Conservation (phyloP, 2,329 filamentous ascomycete genomes). For the Anthostomella pinea region DNA sequence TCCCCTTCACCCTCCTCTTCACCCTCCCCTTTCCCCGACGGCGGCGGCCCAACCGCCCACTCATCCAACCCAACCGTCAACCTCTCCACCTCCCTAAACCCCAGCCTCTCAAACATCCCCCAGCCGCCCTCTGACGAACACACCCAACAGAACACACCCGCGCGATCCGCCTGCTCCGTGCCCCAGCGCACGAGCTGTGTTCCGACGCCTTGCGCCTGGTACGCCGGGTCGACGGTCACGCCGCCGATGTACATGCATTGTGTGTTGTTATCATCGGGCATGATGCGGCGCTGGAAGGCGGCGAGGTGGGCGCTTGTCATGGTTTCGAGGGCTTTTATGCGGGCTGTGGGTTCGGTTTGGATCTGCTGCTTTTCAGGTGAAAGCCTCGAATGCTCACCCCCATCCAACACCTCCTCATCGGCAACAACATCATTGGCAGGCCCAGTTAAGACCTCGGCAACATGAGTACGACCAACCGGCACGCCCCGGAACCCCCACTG, state of each 20-base stretch:
- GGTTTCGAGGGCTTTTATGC: constrained; percentile 25
- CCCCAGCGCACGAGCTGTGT: constrained; percentile 33
- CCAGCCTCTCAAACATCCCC: constrained; percentile 29
- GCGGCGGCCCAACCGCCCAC: too few species aligned
- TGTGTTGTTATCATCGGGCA: constrained; percentile 18
- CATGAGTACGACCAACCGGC: constrained; percentile 5
- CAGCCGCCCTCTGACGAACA: constrained; percentile 33
- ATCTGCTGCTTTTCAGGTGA: not conserved
- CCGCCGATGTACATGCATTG: constrained; percentile 36
- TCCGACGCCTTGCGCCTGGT: constrained; percentile 34
- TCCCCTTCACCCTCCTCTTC: not conserved
- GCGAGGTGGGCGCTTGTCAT: constrained; percentile 32
- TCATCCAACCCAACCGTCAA: not conserved
- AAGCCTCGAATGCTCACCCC: not conserved
- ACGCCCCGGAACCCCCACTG: constrained; percentile 34
- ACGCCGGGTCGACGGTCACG: constrained; percentile 31
- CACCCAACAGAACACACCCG: constrained; percentile 33
- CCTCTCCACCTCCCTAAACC: constrained; percentile 2
- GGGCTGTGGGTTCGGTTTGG: not conserved
- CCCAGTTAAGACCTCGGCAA: not conserved
- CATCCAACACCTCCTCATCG: not conserved
- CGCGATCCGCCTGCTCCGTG: constrained; percentile 27
- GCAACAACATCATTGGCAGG: not conserved
- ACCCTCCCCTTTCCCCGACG: too few species aligned
- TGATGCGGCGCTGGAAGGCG: constrained; percentile 24